Evolutionary conservation across 1,284 basidiomycete genomes (phyloP).

Genomic region (Violaceomyces palustris): DNA sequence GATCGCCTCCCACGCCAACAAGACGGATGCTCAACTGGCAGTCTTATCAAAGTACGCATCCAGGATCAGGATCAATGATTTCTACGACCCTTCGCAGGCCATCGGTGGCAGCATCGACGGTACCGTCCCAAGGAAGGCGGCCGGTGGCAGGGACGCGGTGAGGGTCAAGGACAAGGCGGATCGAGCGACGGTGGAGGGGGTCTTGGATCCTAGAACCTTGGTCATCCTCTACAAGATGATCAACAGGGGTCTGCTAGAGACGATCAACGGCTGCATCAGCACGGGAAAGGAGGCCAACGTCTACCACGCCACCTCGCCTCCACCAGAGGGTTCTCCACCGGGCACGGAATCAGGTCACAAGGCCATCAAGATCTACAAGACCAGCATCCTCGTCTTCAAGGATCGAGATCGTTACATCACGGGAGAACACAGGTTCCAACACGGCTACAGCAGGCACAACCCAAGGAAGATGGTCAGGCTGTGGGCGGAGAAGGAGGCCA

Average conservation of each 20-base stretch:
- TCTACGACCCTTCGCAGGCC: conserved; percentile 45
- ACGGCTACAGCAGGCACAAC: conserved; percentile 85
- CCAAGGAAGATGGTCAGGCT: conserved; percentile 97
- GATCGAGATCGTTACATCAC: conserved; percentile 91
- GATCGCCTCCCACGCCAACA: conserved; percentile 7
- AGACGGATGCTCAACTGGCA: conserved; percentile 41
- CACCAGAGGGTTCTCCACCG: conserved; percentile 3
- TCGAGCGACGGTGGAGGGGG: conserved; percentile 49
- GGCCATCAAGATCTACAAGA: conserved; percentile 97
- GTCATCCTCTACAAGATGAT: conserved; percentile 52
- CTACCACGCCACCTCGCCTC: conserved; percentile 44
- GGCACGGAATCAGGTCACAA: not conserved
- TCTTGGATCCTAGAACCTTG: conserved; percentile 49
- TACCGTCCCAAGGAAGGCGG: conserved; percentile 46
- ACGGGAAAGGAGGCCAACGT: conserved; percentile 52
- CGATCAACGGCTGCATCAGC: conserved; percentile 45
- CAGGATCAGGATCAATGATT: conserved; percentile 32
- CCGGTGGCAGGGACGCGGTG: conserved; percentile 27
- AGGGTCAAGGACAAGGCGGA: conserved; percentile 50
- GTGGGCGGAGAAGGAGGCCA: conserved; percentile 99
- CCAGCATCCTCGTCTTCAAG: conserved; percentile 94
- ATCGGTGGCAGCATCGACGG: conserved; percentile 43
- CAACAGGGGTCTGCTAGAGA: conserved; percentile 35
- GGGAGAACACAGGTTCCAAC: conserved; percentile 82
- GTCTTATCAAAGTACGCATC: conserved; percentile 41